Base-by-base conservation (phyloP, 306 rosid genomes). In the Acacia acuminata region DNA sequence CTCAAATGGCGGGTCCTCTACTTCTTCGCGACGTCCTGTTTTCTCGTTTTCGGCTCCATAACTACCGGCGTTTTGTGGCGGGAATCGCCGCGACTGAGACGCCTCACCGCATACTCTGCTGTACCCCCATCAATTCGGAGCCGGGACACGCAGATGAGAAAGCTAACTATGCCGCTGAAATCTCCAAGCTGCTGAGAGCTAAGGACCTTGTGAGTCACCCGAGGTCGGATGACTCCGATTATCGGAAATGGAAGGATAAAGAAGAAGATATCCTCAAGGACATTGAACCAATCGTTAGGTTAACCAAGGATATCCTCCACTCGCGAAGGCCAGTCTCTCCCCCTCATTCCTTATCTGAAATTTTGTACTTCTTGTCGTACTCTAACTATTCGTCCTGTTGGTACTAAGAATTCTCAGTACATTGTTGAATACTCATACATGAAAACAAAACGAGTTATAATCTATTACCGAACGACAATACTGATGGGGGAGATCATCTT, bases 231-330 rank as follows among this genome's bases (percentile, higher is more conserved):
- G 93, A 92, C 25, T 82, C 92, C 1, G 92, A 90, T 20, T 92
- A 78, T 78, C 86, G 92, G 10, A 89, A 82, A 67, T 96, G 96
- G 98, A 92, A 89, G 82, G 82, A 92, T 56, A 87, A 85, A 75
- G 96, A 93, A 78, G 68, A 81, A 1, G 93, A 86, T 84, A 93
- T 96, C 79, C 89, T 91, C 48, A 64, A 42, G 2, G 99, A 96
- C 68, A 87, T 95, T 73, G 90, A 88, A 66, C 98, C 98, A 22
- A 72, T 90, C 32, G 11, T 85, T 64, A 65, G 76, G 83, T 90
- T 93, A 38, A 76, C 93, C 19, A 95, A 89, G 82, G 91, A 88
- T 8, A 96, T 96, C 82, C 90, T 96, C 58, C 99, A 93, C 83
- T 91, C 98, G 0, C 44, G 63, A 71, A 86, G 86, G 94, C 89